Evolutionary conservation across 108 stramenopile genomes (phyloP), one percentile per base, ranked within the genome.

Genomic region (Cyclotella baltica): DNA sequence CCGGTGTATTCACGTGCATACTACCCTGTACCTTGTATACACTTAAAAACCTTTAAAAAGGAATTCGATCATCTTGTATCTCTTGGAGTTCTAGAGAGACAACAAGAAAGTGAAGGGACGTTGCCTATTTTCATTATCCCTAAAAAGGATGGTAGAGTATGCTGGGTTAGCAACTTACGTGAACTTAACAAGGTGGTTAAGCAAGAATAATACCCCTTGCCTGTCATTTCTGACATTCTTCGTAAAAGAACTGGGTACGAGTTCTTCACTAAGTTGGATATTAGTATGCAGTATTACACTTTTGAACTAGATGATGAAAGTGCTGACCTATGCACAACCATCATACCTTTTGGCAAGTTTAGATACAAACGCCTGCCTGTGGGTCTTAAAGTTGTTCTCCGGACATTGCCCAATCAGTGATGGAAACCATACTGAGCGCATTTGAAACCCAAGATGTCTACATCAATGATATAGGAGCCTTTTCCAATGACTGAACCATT

Each of bases 371-470:
- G 77, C 19, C 52, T 83, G 62, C 30, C 58, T 4, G 30, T 33
- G 33, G 58, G 58, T 19, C 58, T 59, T 13, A 48, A 36, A 15
- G n/a, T n/a, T 52, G 65, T 11, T 56, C 72, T 27, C 67, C 77
- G n/a, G 85, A 86, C 46, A 47, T 68, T 27, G 83, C 80, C 0
- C 86, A 87, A 52, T 50, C 68, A 38, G 66, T 61, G 10, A 77
- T 80, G 69, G 78, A 86, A 72, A 55, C 67, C 2, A 35, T 86
- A 19, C 55, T 86, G 1, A 5, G 56, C 2, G 81, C 55, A 22
- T 1, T 78, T 0, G 63, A 66, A 22, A 61, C 75, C 1, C 40
- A 47, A 35, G 78, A 80, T 29, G 75, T 76, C 22, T 83, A 77
- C 34, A 75, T 86, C n/a, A 78, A 86, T 47, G 83, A 81, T 56